Conservation (phyloP, 2,329 filamentous ascomycete genomes). For the Pseudocercospora ulei region DNA sequence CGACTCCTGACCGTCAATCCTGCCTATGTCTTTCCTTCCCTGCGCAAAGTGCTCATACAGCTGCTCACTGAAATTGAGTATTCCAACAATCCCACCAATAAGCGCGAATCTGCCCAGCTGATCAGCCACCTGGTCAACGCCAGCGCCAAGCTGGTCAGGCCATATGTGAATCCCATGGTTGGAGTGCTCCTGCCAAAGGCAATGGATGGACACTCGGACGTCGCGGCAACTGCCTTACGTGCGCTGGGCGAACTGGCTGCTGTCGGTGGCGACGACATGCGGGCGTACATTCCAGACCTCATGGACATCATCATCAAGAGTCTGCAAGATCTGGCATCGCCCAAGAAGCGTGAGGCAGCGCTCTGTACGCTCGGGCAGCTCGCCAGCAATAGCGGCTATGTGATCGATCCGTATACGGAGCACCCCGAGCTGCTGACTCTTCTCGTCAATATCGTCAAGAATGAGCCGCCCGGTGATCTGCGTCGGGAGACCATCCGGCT, state of each 20-base stretch:
- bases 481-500: slow-evolving; percentile 92
- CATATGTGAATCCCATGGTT: slow-evolving; percentile 95
- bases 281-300: slow-evolving; percentile 76
- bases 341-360: slow-evolving; percentile 80
- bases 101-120: slow-evolving; percentile 90
- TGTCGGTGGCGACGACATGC: slow-evolving; percentile 89
- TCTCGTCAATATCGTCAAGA: slow-evolving; percentile 85
- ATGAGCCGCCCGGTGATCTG: slow-evolving; percentile 75
- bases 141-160: slow-evolving; percentile 83
- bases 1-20: slow-evolving; percentile 84
- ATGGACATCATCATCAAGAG: slow-evolving; percentile 95
- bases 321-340: slow-evolving; percentile 85
- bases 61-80: slow-evolving; percentile 94
- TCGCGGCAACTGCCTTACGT: slow-evolving; percentile 88
- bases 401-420: slow-evolving; percentile 89
- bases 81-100: slow-evolving; percentile 84
- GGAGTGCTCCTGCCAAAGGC: slow-evolving; percentile 89
- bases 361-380: slow-evolving; percentile 83
- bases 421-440: slow-evolving; percentile 90
- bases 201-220: slow-evolving; percentile 70
- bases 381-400: slow-evolving; percentile 92
- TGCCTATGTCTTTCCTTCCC: slow-evolving; percentile 90
- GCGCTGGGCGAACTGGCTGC: slow-evolving; percentile 89
- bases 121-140: slow-evolving; percentile 89
- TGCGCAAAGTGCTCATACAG: slow-evolving; percentile 91